These are phyloP conservation scores for Leptomonas seymouri DNA, from an alignment of 208 protist genomes.

Conservation along the genomic window DNA sequence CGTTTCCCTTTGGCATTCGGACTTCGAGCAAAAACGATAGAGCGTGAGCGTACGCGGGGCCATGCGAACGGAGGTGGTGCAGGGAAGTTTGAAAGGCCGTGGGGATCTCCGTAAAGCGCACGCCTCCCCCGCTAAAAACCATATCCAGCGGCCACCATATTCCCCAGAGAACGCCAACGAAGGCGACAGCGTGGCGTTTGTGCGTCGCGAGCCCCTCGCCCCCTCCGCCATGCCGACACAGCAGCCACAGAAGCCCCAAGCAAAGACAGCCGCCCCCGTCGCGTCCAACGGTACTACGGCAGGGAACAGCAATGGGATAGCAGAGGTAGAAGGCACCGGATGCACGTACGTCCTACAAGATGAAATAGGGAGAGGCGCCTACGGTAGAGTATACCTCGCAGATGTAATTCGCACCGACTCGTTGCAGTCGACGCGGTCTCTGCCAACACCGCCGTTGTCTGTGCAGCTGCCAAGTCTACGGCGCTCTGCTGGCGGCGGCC, in stretches of 20 bases:
- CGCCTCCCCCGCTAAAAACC: not conserved
- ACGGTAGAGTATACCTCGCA: constrained; percentile 96
- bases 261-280: not conserved
- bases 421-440: constrained; percentile 1
- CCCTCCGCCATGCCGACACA: not conserved
- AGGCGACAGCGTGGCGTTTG: not conserved
- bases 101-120: not conserved
- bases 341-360: constrained; percentile 78
- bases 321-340: constrained; percentile 22
- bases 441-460: constrained; percentile 1
- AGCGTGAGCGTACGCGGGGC: too few relatives aligned
- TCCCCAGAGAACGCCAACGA: not conserved
- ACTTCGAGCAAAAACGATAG: too few relatives aligned
- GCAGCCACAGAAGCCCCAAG: not conserved
- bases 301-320: not conserved
- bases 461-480: constrained; percentile 9
- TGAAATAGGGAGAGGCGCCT: constrained; percentile 96
- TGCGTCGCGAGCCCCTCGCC: not conserved
- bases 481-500: not conserved
- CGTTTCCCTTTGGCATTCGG: too few relatives aligned
- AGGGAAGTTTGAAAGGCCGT: not conserved
- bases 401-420: constrained; percentile 25
- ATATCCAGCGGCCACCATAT: not conserved
- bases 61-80: constrained; percentile 7
- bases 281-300: not conserved